Evolutionary conservation across 805 yeast genomes (phyloP).

Genomic region (Kluyveromyces siamensis): DNA sequence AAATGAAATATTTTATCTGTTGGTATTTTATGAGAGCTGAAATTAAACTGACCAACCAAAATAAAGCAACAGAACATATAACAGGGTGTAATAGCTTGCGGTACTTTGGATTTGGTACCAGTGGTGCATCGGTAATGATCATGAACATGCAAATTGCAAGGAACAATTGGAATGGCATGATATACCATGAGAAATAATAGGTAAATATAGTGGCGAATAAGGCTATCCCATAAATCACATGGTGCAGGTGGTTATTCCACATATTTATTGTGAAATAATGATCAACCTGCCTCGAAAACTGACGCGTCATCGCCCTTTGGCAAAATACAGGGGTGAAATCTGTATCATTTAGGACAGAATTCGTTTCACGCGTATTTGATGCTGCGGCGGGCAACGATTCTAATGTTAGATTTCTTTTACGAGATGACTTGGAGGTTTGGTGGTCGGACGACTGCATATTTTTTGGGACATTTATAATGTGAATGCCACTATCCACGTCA

Average conservation of each 20-base stretch:
- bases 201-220: slow-evolving; percentile 14
- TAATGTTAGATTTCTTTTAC: not conserved
- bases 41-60: slow-evolving; percentile 55
- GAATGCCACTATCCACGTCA: not conserved
- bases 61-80: slow-evolving; percentile 51
- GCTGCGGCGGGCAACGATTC: not conserved
- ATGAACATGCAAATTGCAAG: slow-evolving; percentile 51
- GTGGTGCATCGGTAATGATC: slow-evolving; percentile 33
- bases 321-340: slow-evolving; percentile 7
- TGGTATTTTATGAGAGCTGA: slow-evolving; percentile 41
- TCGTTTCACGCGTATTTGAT: not conserved
- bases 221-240: slow-evolving; percentile 12
- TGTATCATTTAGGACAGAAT: not conserved
- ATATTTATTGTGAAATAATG: slow-evolving; percentile 9
- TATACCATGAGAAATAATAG: slow-evolving; percentile 31
- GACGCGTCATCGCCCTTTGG: slow-evolving; percentile 15
- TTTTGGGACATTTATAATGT: not conserved
- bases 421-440: not conserved
- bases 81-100: slow-evolving; percentile 62
- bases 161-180: slow-evolving; percentile 54
- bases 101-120: slow-evolving; percentile 34
- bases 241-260: slow-evolving; percentile 17
- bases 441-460: not conserved
- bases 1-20: slow-evolving; percentile 36
- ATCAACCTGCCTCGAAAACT: slow-evolving; percentile 10